These are phyloP conservation scores for Boletus insuetus DNA, from an alignment of 768 basidiomycete species.

Conservation along the genomic window DNA sequence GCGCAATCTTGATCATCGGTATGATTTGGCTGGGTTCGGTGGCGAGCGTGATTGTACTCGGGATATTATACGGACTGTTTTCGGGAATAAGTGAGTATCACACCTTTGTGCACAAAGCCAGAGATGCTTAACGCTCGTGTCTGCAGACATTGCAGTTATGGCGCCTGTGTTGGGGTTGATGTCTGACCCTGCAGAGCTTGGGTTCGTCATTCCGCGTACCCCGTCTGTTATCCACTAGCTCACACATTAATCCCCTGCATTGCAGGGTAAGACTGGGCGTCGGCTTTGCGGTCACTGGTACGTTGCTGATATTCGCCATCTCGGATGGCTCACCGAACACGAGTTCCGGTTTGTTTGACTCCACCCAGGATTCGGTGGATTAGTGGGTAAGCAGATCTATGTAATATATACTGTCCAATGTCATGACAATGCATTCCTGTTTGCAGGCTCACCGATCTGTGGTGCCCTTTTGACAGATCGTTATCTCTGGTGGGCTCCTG, in stretches of 20 bases:
- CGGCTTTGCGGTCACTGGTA: conserved; percentile 44
- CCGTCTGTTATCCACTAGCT: neutral
- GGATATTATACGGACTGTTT: conserved; percentile 47
- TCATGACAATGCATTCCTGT: conserved; percentile 5
- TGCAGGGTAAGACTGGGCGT: conserved; percentile 42
- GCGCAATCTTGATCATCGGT: conserved; percentile 42
- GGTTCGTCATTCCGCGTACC: conserved; percentile 27
- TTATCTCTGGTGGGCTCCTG: conserved; percentile 58
- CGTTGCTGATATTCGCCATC: conserved; percentile 1
- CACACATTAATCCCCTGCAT: too few relatives aligned
- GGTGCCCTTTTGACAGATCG: conserved; percentile 50
- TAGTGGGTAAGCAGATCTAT: conserved; percentile 13
- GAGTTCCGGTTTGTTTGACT: neutral
- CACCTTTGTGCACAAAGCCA: neutral
- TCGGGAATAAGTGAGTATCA: conserved; percentile 40
- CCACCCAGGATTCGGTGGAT: conserved; percentile 22
- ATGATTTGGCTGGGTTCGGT: conserved; percentile 41
- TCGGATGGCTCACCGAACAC: too few relatives aligned
- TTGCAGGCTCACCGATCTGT: conserved; percentile 51
- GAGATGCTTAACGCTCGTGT: neutral
- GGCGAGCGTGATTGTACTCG: conserved; percentile 40
- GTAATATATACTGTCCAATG: neutral
- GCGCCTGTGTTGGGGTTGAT: conserved; percentile 48
- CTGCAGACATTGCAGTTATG: conserved; percentile 37
- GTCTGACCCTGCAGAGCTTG: conserved; percentile 48